Base-by-base conservation (phyloP, 257 asterid genomes). In the Agastache rugosa region DNA sequence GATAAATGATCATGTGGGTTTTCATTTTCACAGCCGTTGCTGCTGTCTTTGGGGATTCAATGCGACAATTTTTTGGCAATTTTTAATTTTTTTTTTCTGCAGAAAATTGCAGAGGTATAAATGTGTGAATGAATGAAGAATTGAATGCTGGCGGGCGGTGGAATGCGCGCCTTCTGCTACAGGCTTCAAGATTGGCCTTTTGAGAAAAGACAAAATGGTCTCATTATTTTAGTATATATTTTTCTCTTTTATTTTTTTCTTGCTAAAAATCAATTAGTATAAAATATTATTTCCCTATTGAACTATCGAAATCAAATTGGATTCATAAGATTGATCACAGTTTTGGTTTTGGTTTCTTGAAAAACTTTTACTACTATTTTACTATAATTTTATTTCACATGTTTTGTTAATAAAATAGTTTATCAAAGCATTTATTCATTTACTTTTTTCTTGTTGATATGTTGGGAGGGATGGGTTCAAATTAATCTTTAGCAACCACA, bases 121-220 rank as follows among this genome's bases (percentile, higher is more conserved):
- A 75, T 74, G 77, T 27, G 17, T 15, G 67, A 56, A 31, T 69
- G 63, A 69, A 69, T 74, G 75, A 27, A 56, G 47, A 34, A 72
- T 29, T 81, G 80, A 74, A 74, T 80, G 77, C 74, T 69, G 5
- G n/a, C 12, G 56, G 50, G 75, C 74, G 69, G 77, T 75, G 86
- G 65, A 72, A 78, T 72, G 72, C 83, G 79, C 76, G 83, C 81
- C 83, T 58, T 35, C 47, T 76, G 67, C 19, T 72, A 72, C 67
- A 67, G 29, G 29, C 37, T 31, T 31, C 37, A 31, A 31, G 67
- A 77, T 74, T 74, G 77, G 67, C 67, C 51, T 75, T 41, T 47
- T 59, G 68, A 50, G 16, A 48, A 63, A 58, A 63, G 59, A 77
- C 75, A 69, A 67, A 31, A 31, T 31, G 7, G 37, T 31, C 37